Evolutionary conservation across 495 filamentous ascomycete genomes (phyloP).

Genomic region (Lasiosphaeris hirsuta): DNA sequence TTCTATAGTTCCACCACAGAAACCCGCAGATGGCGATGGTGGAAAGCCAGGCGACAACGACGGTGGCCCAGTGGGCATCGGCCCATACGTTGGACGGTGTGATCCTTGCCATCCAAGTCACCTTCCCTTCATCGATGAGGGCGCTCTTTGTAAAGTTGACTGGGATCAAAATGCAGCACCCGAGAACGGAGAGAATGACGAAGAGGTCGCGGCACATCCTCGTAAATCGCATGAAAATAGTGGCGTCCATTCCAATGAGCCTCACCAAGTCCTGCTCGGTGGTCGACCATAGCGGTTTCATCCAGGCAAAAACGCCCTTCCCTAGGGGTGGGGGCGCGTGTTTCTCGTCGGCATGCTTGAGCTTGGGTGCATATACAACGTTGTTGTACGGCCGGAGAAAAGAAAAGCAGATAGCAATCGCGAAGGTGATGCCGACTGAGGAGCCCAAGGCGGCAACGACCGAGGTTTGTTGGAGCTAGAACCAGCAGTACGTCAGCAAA

Average conservation of each 20-base stretch:
- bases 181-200: slow-evolving; percentile 65
- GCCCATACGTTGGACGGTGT: slow-evolving; percentile 56
- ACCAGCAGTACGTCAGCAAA: background rate
- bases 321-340: slow-evolving; percentile 89
- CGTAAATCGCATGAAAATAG: slow-evolving; percentile 82
- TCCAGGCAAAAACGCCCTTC: slow-evolving; percentile 82
- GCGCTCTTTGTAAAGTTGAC: slow-evolving; percentile 62
- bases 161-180: slow-evolving; percentile 78
- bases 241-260: slow-evolving; percentile 83
- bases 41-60: slow-evolving; percentile 75
- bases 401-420: slow-evolving; percentile 78
- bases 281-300: slow-evolving; percentile 69
- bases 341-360: slow-evolving; percentile 88
- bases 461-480: slow-evolving; percentile 40
- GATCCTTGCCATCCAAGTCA: slow-evolving; percentile 43
- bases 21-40: slow-evolving; percentile 73
- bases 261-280: slow-evolving; percentile 73
- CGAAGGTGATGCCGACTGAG: slow-evolving; percentile 67
- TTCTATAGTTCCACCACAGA: slow-evolving; percentile 86
- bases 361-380: slow-evolving; percentile 89
- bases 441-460: slow-evolving; percentile 78
- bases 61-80: slow-evolving; percentile 70
- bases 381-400: slow-evolving; percentile 85
- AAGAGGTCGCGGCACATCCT: slow-evolving; percentile 94
- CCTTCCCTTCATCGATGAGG: slow-evolving; percentile 47